A percentile compares a stretch with the other conserved stretches of the same genome.
Evolutionary conservation across 2,329 filamentous ascomycete genomes (phyloP).

Genomic region (Pestalotiopsis sp.): DNA sequence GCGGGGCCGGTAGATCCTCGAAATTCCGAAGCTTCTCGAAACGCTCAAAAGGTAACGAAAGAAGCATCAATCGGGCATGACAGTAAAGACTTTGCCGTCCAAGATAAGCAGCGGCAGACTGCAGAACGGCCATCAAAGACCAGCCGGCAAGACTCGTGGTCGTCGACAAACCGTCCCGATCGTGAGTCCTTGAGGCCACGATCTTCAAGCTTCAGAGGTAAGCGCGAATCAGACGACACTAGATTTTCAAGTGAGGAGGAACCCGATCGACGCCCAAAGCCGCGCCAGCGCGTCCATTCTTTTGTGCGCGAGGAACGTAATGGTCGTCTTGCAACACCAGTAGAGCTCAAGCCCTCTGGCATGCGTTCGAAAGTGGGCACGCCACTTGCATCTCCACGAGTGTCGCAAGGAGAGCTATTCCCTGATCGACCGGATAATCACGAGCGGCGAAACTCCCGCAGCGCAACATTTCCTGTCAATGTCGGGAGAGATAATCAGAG

Average conservation of each 20-base stretch:
- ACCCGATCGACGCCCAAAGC: slow-evolving; percentile 17
- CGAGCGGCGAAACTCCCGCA: slow-evolving; percentile 26
- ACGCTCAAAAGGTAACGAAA: slow-evolving; percentile 24
- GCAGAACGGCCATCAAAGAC: slow-evolving; percentile 19
- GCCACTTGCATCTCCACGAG: slow-evolving; percentile 26
- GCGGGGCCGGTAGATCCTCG: slow-evolving; percentile 25
- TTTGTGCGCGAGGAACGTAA: slow-evolving; percentile 20
- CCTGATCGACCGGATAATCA: slow-evolving; percentile 19
- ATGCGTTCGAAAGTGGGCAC: slow-evolving; percentile 26
- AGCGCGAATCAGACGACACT: slow-evolving; percentile 24
- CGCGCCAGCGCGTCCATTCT: slow-evolving; percentile 26
- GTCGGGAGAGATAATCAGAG: slow-evolving; percentile 20
- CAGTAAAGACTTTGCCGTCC: not conserved
- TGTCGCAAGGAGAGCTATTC: slow-evolving; percentile 25
- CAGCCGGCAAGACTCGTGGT: slow-evolving; percentile 20
- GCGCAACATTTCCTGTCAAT: slow-evolving; percentile 28
- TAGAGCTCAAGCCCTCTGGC: slow-evolving; percentile 22
- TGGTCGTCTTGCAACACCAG: slow-evolving; percentile 23
- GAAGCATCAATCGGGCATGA: slow-evolving; percentile 13
- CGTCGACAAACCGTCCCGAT: slow-evolving; percentile 22
- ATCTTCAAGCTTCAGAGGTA: slow-evolving; percentile 22
- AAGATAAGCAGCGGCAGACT: slow-evolving; percentile 22
- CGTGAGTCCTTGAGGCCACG: slow-evolving; percentile 25
- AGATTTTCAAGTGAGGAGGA: slow-evolving; percentile 35
- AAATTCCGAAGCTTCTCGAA: slow-evolving; percentile 26